These are phyloP conservation scores for Ceratocystis cacaofunesta DNA, from an alignment of 2,329 filamentous ascomycete species.

Conservation along the genomic window DNA sequence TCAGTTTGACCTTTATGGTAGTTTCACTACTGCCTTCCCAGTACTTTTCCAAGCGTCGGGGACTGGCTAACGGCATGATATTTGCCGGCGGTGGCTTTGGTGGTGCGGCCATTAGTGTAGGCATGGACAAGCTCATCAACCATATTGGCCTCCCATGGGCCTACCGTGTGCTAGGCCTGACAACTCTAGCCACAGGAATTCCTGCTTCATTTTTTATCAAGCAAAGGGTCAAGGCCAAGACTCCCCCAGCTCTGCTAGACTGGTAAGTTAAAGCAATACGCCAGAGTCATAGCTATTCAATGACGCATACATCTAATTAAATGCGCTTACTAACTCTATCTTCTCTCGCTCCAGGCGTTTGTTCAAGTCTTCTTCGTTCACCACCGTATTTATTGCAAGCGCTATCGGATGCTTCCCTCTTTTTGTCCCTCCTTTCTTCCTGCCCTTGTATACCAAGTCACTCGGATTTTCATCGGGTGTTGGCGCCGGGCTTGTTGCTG, in stretches of 20 bases:
- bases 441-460: conserved; percentile 40
- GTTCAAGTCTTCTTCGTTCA: conserved; percentile 37
- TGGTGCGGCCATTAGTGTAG: conserved; percentile 37
- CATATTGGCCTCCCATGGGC: conserved; percentile 35
- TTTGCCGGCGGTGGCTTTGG: conserved; percentile 41
- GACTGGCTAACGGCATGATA: conserved; percentile 40
- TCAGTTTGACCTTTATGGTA: conserved; percentile 30
- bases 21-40: conserved; percentile 36
- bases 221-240: conserved; percentile 29
- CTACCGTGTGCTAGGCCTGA: conserved; percentile 37
- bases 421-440: conserved; percentile 46
- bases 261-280: conserved; percentile 26
- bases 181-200: conserved; percentile 37
- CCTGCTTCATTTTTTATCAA: conserved; percentile 40
- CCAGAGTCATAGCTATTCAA: neutral
- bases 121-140: conserved; percentile 33
- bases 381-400: conserved; percentile 37
- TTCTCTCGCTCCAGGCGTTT: conserved; percentile 27
- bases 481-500: conserved; percentile 44
- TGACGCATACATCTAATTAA: too few species aligned
- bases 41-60: conserved; percentile 39
- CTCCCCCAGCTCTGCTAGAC: conserved; percentile 31
- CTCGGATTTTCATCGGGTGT: conserved; percentile 38
- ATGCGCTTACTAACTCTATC: too few species aligned
- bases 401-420: conserved; percentile 44